phyloP scores from a whole-genome alignment of 2,329 filamentous ascomycete species.

The Huntiella decipiens region DNA sequence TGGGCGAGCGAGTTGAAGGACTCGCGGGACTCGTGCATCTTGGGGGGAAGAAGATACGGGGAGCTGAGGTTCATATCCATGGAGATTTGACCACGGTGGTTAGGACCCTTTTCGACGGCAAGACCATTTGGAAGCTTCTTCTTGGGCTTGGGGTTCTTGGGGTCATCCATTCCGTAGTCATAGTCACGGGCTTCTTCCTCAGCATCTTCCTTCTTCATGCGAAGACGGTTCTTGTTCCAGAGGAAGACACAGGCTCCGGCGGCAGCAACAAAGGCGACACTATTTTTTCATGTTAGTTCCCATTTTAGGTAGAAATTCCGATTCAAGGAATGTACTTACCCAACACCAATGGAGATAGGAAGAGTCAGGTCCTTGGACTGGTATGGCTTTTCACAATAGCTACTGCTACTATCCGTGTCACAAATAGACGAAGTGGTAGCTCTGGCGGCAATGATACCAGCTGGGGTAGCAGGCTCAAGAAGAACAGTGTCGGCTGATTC shows the following conservation, averaged over 20 bases:
- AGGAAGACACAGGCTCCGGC: conserved; percentile 52
- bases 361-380: conserved; percentile 37
- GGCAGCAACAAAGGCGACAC: conserved; percentile 55
- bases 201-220: conserved; percentile 55
- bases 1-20: conserved; percentile 74
- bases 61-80: conserved; percentile 60
- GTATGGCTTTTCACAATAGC: conserved; percentile 40
- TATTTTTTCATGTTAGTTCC: conserved; percentile 20
- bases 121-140: conserved; percentile 16
- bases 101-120: conserved; percentile 35
- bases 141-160: conserved; percentile 18
- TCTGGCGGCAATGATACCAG: background rate
- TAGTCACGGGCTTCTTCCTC: conserved; percentile 77
- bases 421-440: conserved; percentile 3
- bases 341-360: conserved; percentile 48
- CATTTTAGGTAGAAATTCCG: background rate
- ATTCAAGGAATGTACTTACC: conserved; percentile 32
- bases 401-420: conserved; percentile 3
- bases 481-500: conserved; percentile 1
- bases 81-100: conserved; percentile 35
- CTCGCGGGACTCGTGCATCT: conserved; percentile 58
- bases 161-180: conserved; percentile 63
- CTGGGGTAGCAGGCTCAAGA: conserved; percentile 3
- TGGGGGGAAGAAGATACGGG: conserved; percentile 85
- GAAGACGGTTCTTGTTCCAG: conserved; percentile 59